These are phyloP conservation scores for Globisporangium solare DNA, from an alignment of 352 stramenopile species.

Conservation along the genomic window DNA sequence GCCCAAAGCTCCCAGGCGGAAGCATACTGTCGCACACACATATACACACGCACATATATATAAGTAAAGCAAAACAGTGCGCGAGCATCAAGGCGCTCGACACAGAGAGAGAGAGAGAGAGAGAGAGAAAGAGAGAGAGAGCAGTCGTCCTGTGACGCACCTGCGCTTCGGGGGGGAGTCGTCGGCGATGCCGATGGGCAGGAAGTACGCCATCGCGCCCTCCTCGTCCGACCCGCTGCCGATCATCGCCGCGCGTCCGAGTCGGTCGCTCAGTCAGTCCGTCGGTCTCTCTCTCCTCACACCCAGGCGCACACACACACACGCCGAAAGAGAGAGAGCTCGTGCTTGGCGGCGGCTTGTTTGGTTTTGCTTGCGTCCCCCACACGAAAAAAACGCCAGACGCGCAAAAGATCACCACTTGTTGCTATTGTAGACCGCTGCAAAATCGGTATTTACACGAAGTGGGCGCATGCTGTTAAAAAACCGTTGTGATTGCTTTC, in stretches of 20 bases:
- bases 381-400: too few relatives aligned
- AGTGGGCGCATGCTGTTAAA: too few relatives aligned
- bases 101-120: conserved; percentile 2
- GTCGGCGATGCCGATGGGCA: conserved; percentile 80
- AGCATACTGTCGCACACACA: conserved; percentile 4
- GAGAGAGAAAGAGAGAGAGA: conserved; percentile 1
- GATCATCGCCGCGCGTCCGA: conserved; percentile 4
- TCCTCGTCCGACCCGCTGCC: conserved; percentile 54
- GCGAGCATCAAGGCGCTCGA: not conserved
- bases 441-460: too few relatives aligned
- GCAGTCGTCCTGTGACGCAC: conserved; percentile 20
- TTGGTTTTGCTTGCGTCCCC: too few relatives aligned
- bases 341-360: too few relatives aligned
- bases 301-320: too few relatives aligned
- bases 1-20: conserved; percentile 33
- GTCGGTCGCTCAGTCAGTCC: not conserved
- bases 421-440: too few relatives aligned
- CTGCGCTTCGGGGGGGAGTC: conserved; percentile 72
- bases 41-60: not conserved
- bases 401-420: too few relatives aligned
- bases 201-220: conserved; percentile 69
- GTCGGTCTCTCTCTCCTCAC: too few relatives aligned
- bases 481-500: too few relatives aligned
- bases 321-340: too few relatives aligned
- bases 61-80: not conserved